A percentile compares a stretch with the other conserved stretches of the same genome.
phyloP scores from a whole-genome alignment of 805 yeast genomes.

The Metschnikowia drakensbergensis region DNA sequence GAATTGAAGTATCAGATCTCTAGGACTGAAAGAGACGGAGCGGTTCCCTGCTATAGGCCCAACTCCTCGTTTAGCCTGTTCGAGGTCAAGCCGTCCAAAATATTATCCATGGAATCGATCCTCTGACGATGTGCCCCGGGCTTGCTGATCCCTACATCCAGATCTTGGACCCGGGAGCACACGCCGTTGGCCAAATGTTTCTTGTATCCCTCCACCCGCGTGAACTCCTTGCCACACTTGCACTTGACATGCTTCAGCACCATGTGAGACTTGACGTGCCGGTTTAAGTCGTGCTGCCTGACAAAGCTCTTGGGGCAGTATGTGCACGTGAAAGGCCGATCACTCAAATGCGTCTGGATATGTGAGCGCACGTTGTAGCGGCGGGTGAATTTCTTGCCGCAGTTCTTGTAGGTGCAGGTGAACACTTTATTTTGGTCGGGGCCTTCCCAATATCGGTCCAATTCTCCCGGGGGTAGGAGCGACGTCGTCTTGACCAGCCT shows the following conservation, averaged over 20 bases:
- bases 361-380: slow-evolving; percentile 92
- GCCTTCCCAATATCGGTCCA: slow-evolving; percentile 78
- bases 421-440: slow-evolving; percentile 69
- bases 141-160: slow-evolving; percentile 9
- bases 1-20: not conserved
- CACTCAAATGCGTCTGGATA: slow-evolving; percentile 93
- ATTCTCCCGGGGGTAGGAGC: slow-evolving; percentile 82
- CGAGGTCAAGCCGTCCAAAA: slow-evolving; percentile 18
- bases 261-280: slow-evolving; percentile 85
- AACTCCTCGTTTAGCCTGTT: slow-evolving; percentile 18
- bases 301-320: slow-evolving; percentile 84
- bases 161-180: slow-evolving; percentile 10
- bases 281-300: slow-evolving; percentile 87
- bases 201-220: slow-evolving; percentile 82
- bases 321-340: slow-evolving; percentile 83
- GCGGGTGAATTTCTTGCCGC: slow-evolving; percentile 82
- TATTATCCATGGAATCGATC: slow-evolving; percentile 12
- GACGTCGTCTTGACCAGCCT: slow-evolving; percentile 54
- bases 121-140: slow-evolving; percentile 11
- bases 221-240: slow-evolving; percentile 92
- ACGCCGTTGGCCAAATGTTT: slow-evolving; percentile 57
- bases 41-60: slow-evolving; percentile 2
- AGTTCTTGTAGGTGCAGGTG: slow-evolving; percentile 69
- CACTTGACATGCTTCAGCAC: slow-evolving; percentile 66
- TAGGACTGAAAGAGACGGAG: no score